Conservation (phyloP, 192 early-diverging fungal genomes). For the Jimgerdemannia lactiflua region DNA sequence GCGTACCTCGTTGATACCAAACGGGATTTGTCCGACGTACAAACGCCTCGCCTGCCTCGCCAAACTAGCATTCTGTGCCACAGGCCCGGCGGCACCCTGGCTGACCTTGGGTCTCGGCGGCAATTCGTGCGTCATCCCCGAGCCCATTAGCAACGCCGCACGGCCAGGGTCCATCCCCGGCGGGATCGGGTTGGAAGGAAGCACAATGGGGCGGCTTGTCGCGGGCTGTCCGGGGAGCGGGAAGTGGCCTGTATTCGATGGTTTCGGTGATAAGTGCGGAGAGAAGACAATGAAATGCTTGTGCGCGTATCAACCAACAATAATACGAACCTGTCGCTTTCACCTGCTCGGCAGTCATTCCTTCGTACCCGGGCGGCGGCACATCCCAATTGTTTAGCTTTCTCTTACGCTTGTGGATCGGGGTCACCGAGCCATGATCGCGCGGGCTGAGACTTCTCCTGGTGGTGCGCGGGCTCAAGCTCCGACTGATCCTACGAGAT, state of each 20-base stretch:
- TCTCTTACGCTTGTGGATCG: slow-evolving; percentile 72
- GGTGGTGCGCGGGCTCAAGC: slow-evolving; percentile 39
- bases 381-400: slow-evolving; percentile 94
- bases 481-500: slow-evolving; percentile 13
- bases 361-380: slow-evolving; percentile 86
- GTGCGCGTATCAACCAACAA: slow-evolving; percentile 8
- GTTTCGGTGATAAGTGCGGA: background rate
- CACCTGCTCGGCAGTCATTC: slow-evolving; percentile 78
- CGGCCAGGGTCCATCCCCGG: slow-evolving; percentile 51
- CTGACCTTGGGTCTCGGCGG: slow-evolving; percentile 41
- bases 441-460: slow-evolving; percentile 39
- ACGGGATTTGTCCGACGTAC: slow-evolving; percentile 91
- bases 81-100: slow-evolving; percentile 43
- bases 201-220: slow-evolving; percentile 37
- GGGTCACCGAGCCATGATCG: slow-evolving; percentile 45
- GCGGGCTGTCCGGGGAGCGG: slow-evolving; percentile 70
- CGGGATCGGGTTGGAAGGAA: slow-evolving; percentile 31
- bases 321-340: slow-evolving; percentile 75
- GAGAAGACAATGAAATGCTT: slow-evolving; percentile 22
- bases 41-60: slow-evolving; percentile 81
- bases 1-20: slow-evolving; percentile 66
- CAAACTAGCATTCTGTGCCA: slow-evolving; percentile 50
- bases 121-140: slow-evolving; percentile 17
- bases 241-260: slow-evolving; percentile 56
- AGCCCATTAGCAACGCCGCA: slow-evolving; percentile 49